These are phyloP conservation scores for Dactylellina leptospora DNA, from an alignment of 2,329 filamentous ascomycete species.

Conservation along the genomic window DNA sequence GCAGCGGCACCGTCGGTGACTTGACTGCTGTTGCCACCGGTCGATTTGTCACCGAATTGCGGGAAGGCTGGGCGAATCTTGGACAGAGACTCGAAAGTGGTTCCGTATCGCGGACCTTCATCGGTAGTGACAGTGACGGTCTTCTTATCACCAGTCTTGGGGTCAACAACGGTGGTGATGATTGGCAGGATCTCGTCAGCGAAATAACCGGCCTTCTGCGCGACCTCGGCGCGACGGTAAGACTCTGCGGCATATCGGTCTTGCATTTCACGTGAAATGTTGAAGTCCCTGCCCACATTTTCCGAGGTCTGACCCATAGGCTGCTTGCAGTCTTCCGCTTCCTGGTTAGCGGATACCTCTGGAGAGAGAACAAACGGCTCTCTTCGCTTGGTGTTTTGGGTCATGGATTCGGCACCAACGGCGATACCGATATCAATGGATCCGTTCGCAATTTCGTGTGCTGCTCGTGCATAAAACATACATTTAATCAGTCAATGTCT, in stretches of 20 bases:
- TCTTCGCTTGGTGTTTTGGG: constrained; percentile 73
- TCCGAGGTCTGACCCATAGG: constrained; percentile 99
- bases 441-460: constrained; percentile 81
- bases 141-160: constrained; percentile 79
- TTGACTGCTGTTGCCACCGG: constrained; percentile 93
- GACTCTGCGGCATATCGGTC: constrained; percentile 87
- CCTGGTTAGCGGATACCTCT: constrained; percentile 75
- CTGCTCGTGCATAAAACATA: constrained; percentile 5
- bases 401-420: constrained; percentile 90
- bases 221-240: constrained; percentile 84
- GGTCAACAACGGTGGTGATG: constrained; percentile 80
- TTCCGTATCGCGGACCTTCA: constrained; percentile 89
- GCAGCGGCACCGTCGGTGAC: constrained; percentile 93
- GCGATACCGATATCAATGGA: constrained; percentile 88
- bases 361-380: constrained; percentile 76
- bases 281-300: constrained; percentile 92
- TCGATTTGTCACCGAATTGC: constrained; percentile 84
- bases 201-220: constrained; percentile 90
- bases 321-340: constrained; percentile 85
- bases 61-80: constrained; percentile 93
- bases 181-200: constrained; percentile 95
- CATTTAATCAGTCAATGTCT: not conserved
- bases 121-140: constrained; percentile 82
- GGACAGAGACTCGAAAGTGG: constrained; percentile 79
- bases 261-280: constrained; percentile 79